A percentile compares a stretch with the other conserved stretches of the same genome.
Conservation (phyloP, 352 stramenopile species). For the Paralagenidium karlingii region DNA sequence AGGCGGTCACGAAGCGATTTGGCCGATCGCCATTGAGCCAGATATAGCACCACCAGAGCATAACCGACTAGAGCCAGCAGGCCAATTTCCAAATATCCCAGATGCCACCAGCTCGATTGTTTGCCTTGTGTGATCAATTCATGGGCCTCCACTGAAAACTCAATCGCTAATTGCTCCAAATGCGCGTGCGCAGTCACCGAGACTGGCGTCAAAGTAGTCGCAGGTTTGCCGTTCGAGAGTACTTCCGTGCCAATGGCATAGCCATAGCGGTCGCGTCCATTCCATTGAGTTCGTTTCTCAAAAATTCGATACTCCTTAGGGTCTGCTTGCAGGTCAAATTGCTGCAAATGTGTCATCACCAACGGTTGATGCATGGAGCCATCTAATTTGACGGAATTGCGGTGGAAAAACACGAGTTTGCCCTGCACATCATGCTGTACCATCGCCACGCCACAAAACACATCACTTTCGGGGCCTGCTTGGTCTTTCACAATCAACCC, state of each 20-base stretch:
- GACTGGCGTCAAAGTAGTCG: constrained; percentile 56
- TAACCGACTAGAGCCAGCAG: constrained; percentile 50
- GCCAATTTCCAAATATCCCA: constrained; percentile 44
- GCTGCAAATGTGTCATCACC: constrained; percentile 75
- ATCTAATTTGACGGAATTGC: constrained; percentile 77
- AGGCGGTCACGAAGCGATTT: constrained; percentile 52
- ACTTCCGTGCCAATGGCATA: constrained; percentile 76
- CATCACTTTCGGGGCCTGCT: constrained; percentile 33
- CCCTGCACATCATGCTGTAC: constrained; percentile 79
- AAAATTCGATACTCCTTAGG: constrained; percentile 72
- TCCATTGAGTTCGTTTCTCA: constrained; percentile 16
- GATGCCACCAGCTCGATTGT: constrained; percentile 4
- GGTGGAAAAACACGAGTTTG: constrained; percentile 78
- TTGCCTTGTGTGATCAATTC: constrained; percentile 19
- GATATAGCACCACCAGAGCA: constrained; percentile 56
- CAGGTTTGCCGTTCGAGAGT: constrained; percentile 38
- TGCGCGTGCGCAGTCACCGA: constrained; percentile 62
- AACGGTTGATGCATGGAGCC: constrained; percentile 46
- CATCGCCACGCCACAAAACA: constrained; percentile 78
- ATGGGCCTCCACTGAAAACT: constrained; percentile 62
- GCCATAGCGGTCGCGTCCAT: constrained; percentile 25
- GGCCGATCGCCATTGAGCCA: constrained; percentile 73
- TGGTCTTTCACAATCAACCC: constrained; percentile 49
- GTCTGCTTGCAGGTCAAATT: constrained; percentile 56
- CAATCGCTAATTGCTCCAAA: constrained; percentile 64